These are phyloP conservation scores for Kodamaea kaohsiungensis DNA, from an alignment of 805 yeast species.

Conservation along the genomic window DNA sequence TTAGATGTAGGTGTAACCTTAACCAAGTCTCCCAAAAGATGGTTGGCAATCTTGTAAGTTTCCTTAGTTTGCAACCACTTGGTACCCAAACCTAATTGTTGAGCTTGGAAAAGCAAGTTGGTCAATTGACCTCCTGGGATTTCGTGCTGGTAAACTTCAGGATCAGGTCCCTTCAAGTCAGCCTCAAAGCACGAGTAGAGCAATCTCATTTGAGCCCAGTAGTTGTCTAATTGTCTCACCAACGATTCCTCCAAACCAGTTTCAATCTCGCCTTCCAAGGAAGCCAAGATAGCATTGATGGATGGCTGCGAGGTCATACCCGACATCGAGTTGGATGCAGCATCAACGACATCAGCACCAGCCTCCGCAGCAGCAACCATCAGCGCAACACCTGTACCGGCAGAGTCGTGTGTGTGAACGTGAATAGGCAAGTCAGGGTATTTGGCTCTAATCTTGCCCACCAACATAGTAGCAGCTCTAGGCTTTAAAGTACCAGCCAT, in stretches of 20 bases:
- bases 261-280: slow-evolving; percentile 82
- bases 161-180: slow-evolving; percentile 98
- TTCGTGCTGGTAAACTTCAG: slow-evolving; percentile 97
- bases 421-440: slow-evolving; percentile 96
- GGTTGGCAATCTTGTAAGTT: slow-evolving; percentile 90
- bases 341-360: slow-evolving; percentile 98
- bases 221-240: slow-evolving; percentile 83
- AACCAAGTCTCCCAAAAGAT: slow-evolving; percentile 91
- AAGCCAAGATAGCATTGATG: slow-evolving; percentile 87
- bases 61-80: slow-evolving; percentile 96
- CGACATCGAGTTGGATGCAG: slow-evolving; percentile 95
- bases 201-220: slow-evolving; percentile 99
- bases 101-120: slow-evolving; percentile 97
- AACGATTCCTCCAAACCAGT: slow-evolving; percentile 67
- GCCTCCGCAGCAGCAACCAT: slow-evolving; percentile 93
- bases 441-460: slow-evolving; percentile 77
- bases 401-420: slow-evolving; percentile 98
- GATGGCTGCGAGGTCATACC: slow-evolving; percentile 99
- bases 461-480: slow-evolving; percentile 79
- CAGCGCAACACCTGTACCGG: slow-evolving; percentile 98
- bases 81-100: slow-evolving; percentile 95
- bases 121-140: slow-evolving; percentile 99
- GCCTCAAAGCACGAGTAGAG: slow-evolving; percentile 97
- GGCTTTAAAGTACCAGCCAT: slow-evolving; percentile 99
- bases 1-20: slow-evolving; percentile 99